Evolutionary conservation across 2,329 filamentous ascomycete species (phyloP).

Genomic region (Pseudohalonectria lignicola): DNA sequence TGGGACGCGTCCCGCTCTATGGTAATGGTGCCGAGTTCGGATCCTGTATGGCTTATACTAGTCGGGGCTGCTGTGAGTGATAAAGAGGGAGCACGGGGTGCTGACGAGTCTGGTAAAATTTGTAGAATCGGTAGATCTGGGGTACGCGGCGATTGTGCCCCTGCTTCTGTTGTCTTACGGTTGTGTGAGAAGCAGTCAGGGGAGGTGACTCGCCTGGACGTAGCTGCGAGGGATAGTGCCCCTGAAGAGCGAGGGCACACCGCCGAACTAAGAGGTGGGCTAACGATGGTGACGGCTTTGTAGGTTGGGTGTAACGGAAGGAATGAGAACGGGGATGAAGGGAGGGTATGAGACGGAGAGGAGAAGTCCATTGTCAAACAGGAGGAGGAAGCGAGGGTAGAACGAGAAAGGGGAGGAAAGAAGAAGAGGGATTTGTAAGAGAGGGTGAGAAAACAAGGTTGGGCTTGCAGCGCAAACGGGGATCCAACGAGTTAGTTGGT

Average conservation of each 20-base stretch:
- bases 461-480: background rate
- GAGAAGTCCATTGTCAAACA: no score
- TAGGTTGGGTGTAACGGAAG: background rate
- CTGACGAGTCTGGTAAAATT: no score
- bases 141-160: no score
- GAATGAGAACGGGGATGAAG: background rate
- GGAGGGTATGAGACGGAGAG: background rate
- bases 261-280: background rate
- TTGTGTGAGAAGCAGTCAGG: background rate
- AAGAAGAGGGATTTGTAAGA: background rate
- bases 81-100: no score
- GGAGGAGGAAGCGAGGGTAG: background rate
- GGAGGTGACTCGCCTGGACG: background rate
- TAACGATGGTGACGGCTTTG: background rate
- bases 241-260: background rate
- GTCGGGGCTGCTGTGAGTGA: no score
- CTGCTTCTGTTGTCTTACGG: no score
- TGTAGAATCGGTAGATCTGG: no score
- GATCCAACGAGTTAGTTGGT: background rate
- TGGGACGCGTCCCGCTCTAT: no score
- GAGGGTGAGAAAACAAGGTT: background rate
- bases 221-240: background rate
- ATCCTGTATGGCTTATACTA: no score
- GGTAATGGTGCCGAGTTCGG: no score
- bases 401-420: background rate